Conservation (phyloP, 352 stramenopile species). For the Globisporangium irregulare region DNA sequence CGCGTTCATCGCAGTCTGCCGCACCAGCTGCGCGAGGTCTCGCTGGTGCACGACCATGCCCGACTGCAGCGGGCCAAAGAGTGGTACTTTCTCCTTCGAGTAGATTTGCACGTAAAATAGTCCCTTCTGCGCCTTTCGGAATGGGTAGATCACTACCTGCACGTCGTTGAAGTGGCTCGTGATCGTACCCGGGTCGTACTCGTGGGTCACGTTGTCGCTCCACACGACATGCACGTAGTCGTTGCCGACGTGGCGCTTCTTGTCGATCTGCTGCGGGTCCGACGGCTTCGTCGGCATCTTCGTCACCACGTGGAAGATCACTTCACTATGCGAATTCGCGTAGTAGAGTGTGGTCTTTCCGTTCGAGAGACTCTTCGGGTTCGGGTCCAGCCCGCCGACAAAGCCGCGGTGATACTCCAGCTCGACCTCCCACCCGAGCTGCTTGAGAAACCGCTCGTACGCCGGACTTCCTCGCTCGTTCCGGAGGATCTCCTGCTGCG, state of each 20-base stretch:
- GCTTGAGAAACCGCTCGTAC: slow-evolving; percentile 70
- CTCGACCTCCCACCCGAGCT: slow-evolving; percentile 79
- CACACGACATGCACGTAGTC: slow-evolving; percentile 88
- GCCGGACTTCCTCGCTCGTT: slow-evolving; percentile 64
- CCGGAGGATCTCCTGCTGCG: slow-evolving; percentile 76
- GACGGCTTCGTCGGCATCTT: slow-evolving; percentile 83
- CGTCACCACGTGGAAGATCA: slow-evolving; percentile 87
- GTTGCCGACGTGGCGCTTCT: slow-evolving; percentile 87
- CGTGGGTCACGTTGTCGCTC: slow-evolving; percentile 75
- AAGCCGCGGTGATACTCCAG: slow-evolving; percentile 71
- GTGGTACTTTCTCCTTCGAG: slow-evolving; percentile 77
- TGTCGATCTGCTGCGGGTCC: slow-evolving; percentile 86
- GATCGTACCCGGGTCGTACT: slow-evolving; percentile 83
- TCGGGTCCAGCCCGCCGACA: slow-evolving; percentile 69
- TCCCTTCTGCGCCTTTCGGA: slow-evolving; percentile 55
- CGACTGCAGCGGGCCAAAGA: slow-evolving; percentile 77
- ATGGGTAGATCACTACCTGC: slow-evolving; percentile 81
- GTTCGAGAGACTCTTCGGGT: slow-evolving; percentile 81
- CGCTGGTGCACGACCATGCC: slow-evolving; percentile 79
- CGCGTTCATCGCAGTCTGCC: slow-evolving; percentile 86
- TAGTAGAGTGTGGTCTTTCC: slow-evolving; percentile 74
- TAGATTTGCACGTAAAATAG: slow-evolving; percentile 79
- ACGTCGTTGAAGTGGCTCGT: slow-evolving; percentile 89
- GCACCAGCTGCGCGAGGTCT: slow-evolving; percentile 69
- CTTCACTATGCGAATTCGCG: slow-evolving; percentile 76